phyloP scores from a whole-genome alignment of 345 rosid species.

The Raphanus sativus region DNA sequence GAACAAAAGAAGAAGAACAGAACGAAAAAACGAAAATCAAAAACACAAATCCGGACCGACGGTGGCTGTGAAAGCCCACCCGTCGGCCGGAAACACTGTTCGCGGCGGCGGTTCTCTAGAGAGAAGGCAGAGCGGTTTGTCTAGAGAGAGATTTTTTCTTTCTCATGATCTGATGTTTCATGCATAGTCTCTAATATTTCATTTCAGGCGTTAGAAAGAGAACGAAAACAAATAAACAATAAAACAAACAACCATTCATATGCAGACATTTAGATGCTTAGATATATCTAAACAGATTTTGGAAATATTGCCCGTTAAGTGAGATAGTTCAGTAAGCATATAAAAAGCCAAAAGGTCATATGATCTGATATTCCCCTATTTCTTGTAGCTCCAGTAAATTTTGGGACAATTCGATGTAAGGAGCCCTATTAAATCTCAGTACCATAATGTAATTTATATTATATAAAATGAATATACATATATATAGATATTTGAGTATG shows the following conservation, averaged over 20 bases:
- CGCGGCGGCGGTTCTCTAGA: too few species aligned
- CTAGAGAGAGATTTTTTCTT: too few species aligned
- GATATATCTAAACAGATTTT: conserved; percentile 5
- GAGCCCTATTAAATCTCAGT: neutral
- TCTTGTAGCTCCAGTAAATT: neutral
- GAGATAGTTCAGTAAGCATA: neutral
- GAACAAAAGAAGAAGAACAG: too few species aligned
- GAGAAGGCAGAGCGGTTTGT: too few species aligned
- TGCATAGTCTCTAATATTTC: neutral
- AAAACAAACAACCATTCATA: conserved; percentile 29
- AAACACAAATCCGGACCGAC: too few species aligned
- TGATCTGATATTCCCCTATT: neutral
- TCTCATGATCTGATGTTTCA: conserved; percentile 3
- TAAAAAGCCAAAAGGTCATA: neutral
- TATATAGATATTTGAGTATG: neutral
- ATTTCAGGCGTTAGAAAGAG: neutral
- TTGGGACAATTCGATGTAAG: neutral
- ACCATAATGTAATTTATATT: neutral
- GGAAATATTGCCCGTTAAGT: conserved; percentile 17
- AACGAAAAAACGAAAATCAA: too few species aligned
- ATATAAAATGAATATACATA: neutral
- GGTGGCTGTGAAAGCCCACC: too few species aligned
- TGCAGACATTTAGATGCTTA: conserved; percentile 12
- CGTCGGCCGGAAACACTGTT: too few species aligned
- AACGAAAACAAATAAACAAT: neutral